These are phyloP conservation scores for Raffaelea albimanens DNA, from an alignment of 2,329 filamentous ascomycete genomes.

Conservation along the genomic window DNA sequence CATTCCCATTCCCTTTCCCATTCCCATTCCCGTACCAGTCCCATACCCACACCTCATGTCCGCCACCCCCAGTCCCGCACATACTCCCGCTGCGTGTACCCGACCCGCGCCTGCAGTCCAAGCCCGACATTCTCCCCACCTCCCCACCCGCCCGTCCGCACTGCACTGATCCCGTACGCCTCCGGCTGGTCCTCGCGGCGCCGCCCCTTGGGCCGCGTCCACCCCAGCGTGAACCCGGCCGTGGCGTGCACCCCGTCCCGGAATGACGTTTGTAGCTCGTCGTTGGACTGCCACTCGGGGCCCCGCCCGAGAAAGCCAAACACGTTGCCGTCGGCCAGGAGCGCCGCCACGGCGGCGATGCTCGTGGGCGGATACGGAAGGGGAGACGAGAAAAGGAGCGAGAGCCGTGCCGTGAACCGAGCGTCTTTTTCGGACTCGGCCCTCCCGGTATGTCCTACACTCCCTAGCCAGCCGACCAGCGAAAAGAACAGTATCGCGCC, in stretches of 20 bases:
- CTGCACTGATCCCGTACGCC: slow-evolving; percentile 13
- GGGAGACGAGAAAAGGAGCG: too few relatives aligned
- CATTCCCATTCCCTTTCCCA: too few relatives aligned
- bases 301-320: slow-evolving; percentile 18
- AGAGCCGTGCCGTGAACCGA: too few relatives aligned
- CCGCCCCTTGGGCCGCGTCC: slow-evolving; percentile 11
- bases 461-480: slow-evolving; percentile 19
- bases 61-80: slow-evolving; percentile 4
- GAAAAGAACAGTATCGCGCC: slow-evolving; percentile 18
- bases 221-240: slow-evolving; percentile 18
- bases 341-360: slow-evolving; percentile 26
- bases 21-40: too few relatives aligned
- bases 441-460: too few relatives aligned
- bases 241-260: slow-evolving; percentile 16
- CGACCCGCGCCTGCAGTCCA: slow-evolving; percentile 15
- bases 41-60: slow-evolving; percentile 17
- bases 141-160: slow-evolving; percentile 16
- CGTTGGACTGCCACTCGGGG: slow-evolving; percentile 17
- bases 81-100: slow-evolving; percentile 10
- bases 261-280: slow-evolving; percentile 13
- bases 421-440: too few relatives aligned
- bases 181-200: neutral
- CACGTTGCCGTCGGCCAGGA: slow-evolving; percentile 28
- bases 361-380: slow-evolving; percentile 22
- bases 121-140: slow-evolving; percentile 15